A percentile compares a stretch with the other conserved stretches of the same genome.
phyloP scores from a whole-genome alignment of 345 rosid species.

The Psidium friedrichsthalianum region DNA sequence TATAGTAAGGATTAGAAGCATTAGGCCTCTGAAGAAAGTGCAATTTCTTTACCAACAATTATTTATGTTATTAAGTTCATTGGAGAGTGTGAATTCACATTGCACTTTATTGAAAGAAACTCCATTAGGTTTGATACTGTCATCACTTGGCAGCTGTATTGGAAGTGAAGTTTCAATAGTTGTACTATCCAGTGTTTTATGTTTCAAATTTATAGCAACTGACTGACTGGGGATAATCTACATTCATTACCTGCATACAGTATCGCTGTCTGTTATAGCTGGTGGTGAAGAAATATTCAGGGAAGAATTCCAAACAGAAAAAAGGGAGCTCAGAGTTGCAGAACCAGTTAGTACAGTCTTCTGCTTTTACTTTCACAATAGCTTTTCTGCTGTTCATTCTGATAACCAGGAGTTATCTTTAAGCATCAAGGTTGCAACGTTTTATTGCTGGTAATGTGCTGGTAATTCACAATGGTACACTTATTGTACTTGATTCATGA shows the following conservation, averaged over 20 bases:
- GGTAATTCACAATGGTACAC: background rate
- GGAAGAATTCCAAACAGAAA: slow-evolving; percentile 23
- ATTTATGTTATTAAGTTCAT: background rate
- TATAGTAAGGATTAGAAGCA: background rate
- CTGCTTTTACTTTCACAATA: background rate
- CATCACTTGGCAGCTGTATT: background rate
- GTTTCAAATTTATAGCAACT: background rate
- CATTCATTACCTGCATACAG: slow-evolving; percentile 15
- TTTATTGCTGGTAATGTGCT: background rate
- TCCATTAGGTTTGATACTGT: background rate
- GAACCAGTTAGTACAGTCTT: slow-evolving; percentile 20
- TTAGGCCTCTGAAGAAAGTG: background rate
- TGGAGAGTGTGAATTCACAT: background rate
- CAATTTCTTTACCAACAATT: background rate
- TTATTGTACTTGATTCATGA: background rate
- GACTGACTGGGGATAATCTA: background rate
- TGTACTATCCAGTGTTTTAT: background rate
- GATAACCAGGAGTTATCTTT: slow-evolving; percentile 21
- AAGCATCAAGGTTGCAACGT: slow-evolving; percentile 15
- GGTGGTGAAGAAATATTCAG: slow-evolving; percentile 16
- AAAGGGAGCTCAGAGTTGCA: slow-evolving; percentile 32
- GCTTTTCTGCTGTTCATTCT: slow-evolving; percentile 35
- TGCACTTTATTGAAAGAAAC: background rate
- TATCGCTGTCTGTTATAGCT: slow-evolving; percentile 22
- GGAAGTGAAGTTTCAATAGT: background rate